Base-by-base conservation (phyloP, 164 flowering plant species). In the Cinnamomum micranthum region DNA sequence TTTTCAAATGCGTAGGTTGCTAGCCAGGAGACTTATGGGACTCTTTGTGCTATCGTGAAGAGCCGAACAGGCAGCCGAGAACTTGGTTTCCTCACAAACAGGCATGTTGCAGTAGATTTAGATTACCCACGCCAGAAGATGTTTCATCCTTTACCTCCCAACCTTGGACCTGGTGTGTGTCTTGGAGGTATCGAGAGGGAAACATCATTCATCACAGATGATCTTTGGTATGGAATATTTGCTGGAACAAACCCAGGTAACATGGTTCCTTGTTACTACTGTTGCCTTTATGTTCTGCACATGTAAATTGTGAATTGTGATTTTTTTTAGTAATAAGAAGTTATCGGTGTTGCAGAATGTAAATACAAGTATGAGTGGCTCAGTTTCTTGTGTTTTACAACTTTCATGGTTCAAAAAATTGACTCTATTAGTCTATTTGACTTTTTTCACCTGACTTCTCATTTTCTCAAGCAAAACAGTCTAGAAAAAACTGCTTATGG, bases 131-230 rank as follows among this genome's bases (percentile, higher is more conserved):
- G 84, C 76, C 99, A 95, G 81, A 95, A 95, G 82, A 95, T 95
- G 99, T 95, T 93, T 83, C 98, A 95, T 85, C 98, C 99, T 77
- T 83, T 95, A 78, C 99, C 99, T 22, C 99, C 99, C 68, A 93
- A 88, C 82, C 94, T 93, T 75, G 99, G 99, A 75, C 99, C 99
- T 52, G 99, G 97, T 20, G 94, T 93, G n/a, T 95, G 93, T 83
- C 86, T 93, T 22, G 99, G 99, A 78, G 94, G 97, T 52, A 97
- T 95, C 51, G 99, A 95, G 85, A 90, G 98, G 80, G 99, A 98
- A 74, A 95, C 99, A 55, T 95, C 99, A 63, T 95, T 95, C 81
- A 93, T 95, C 77, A 91, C 95, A 20, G 99, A 95, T 28, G 31
- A 28, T 28, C 31, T 28, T 3, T 28, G 31, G 31, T 28, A 28